Evolutionary conservation across 2,329 filamentous ascomycete species (phyloP).

Genomic region (Penicillium sp.): DNA sequence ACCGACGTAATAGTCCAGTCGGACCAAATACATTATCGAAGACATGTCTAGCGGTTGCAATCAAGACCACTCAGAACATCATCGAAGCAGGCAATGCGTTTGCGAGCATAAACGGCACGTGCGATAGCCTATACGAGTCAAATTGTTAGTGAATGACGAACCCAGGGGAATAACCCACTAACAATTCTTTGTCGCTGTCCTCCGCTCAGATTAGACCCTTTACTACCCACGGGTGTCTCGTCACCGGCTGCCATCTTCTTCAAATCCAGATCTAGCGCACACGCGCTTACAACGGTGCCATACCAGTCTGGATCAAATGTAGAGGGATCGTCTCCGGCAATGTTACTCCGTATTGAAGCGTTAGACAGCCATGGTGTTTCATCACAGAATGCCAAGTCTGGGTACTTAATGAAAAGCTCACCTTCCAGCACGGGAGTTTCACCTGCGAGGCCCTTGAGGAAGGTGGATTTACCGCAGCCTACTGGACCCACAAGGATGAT

Average conservation of each 20-base stretch:
- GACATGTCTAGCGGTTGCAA: conserved; percentile 34
- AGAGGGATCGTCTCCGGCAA: conserved; percentile 19
- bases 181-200: conserved; percentile 44
- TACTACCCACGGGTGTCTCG: conserved; percentile 40
- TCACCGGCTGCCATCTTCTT: conserved; percentile 24
- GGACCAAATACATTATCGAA: conserved; percentile 39
- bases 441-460: conserved; percentile 33
- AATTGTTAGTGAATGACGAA: background rate
- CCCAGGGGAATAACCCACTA: background rate
- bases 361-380: conserved; percentile 28
- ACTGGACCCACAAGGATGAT: conserved; percentile 43
- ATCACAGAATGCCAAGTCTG: conserved; percentile 25
- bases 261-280: conserved; percentile 27
- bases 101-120: background rate
- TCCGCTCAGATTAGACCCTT: conserved; percentile 43
- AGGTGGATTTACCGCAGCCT: conserved; percentile 47
- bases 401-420: conserved; percentile 10
- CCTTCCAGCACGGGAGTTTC: conserved; percentile 23
- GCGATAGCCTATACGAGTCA: background rate
- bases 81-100: conserved; percentile 33
- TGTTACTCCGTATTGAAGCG: conserved; percentile 27
- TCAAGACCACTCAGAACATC: conserved; percentile 43
- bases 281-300: conserved; percentile 13
- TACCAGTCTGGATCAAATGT: conserved; percentile 18
- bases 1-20: conserved; percentile 41